Percentiles rank a stretch among this genome's conserved stretches.
These are phyloP conservation scores for Cenococcum geophilum DNA, from an alignment of 495 filamentous ascomycete species.

Conservation along the genomic window DNA sequence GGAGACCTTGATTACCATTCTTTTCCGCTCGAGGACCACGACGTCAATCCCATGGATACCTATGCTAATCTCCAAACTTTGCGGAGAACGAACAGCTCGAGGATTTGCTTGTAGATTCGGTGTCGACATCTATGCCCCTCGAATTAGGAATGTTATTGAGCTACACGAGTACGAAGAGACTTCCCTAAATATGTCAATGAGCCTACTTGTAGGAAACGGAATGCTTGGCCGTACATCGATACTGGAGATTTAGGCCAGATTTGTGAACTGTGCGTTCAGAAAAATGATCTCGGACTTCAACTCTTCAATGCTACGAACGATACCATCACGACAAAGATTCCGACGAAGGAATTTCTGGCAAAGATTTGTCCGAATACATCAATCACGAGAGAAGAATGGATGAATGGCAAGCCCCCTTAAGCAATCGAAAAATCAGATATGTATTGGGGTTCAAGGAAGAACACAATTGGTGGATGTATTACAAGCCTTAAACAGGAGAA, in stretches of 20 bases:
- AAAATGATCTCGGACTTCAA: constrained; percentile 48
- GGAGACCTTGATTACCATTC: constrained; percentile 50
- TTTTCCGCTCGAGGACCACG: constrained; percentile 53
- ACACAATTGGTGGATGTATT: constrained; percentile 49
- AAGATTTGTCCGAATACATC: constrained; percentile 43
- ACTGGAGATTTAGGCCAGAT: constrained; percentile 55
- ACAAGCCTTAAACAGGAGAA: constrained; percentile 22
- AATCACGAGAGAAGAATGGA: constrained; percentile 50
- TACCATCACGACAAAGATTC: constrained; percentile 46
- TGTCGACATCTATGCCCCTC: constrained; percentile 53
- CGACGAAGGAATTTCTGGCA: constrained; percentile 47
- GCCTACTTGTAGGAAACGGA: constrained; percentile 46
- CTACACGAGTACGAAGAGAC: constrained; percentile 52
- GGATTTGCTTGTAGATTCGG: constrained; percentile 51
- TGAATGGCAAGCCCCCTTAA: constrained; percentile 51
- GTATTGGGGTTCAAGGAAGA: constrained; percentile 53
- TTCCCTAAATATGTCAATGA: constrained; percentile 48
- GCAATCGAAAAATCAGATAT: constrained; percentile 53
- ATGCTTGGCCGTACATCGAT: constrained; percentile 58
- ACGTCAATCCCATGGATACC: constrained; percentile 50
- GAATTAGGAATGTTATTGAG: constrained; percentile 54
- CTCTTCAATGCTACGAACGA: constrained; percentile 59
- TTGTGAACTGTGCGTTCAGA: constrained; percentile 41
- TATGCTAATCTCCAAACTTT: constrained; percentile 58
- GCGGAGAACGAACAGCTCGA: constrained; percentile 50